phyloP scores from a whole-genome alignment of 441 rosid genomes.

The Eruca vesicaria region DNA sequence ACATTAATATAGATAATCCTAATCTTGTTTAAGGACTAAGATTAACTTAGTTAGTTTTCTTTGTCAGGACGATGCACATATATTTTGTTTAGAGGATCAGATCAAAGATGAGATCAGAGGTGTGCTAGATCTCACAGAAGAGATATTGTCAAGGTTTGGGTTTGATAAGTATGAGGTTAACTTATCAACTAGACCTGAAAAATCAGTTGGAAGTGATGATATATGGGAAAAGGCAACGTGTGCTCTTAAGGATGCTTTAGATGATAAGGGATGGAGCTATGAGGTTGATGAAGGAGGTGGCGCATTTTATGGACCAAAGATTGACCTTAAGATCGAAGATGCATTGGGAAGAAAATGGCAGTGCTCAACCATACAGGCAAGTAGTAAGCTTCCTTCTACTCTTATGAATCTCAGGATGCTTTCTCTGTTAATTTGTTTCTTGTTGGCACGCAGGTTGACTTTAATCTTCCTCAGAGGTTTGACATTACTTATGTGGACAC shows the following conservation, averaged over 20 bases:
- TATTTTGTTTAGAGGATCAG: conserved; percentile 93
- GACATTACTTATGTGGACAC: conserved; percentile 87
- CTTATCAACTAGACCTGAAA: conserved; percentile 90
- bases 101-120: conserved; percentile 91
- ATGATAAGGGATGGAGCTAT: conserved; percentile 90
- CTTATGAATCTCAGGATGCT: background rate
- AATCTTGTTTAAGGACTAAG: background rate
- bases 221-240: conserved; percentile 88
- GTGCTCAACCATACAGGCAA: conserved; percentile 93
- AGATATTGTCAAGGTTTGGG: conserved; percentile 75
- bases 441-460: conserved; percentile 65
- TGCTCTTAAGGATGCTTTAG: conserved; percentile 82
- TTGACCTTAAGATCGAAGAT: conserved; percentile 93
- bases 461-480: conserved; percentile 83
- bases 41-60: background rate
- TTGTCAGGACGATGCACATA: conserved; percentile 94
- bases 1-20: background rate
- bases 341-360: conserved; percentile 98
- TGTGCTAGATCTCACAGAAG: conserved; percentile 87
- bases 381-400: conserved; percentile 12
- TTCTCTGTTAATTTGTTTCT: background rate
- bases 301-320: conserved; percentile 96
- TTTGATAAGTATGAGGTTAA: conserved; percentile 80
- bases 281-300: conserved; percentile 98
- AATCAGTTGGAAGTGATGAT: conserved; percentile 79